phyloP scores from a whole-genome alignment of 441 rosid species.

The Pelargonium citronellum region DNA sequence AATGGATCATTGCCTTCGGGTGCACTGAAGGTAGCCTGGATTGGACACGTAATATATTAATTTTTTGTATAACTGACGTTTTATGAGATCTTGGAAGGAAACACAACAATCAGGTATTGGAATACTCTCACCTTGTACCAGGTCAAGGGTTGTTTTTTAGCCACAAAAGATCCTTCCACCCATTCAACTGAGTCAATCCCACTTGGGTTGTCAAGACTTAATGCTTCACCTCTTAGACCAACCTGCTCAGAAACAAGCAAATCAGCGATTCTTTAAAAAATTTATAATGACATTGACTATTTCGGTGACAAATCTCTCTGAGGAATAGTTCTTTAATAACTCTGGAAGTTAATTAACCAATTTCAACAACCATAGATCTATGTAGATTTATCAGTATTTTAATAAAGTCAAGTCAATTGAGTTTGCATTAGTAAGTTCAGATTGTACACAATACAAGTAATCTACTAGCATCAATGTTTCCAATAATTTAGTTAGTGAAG shows the following conservation, averaged over 20 bases:
- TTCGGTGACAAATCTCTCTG: background rate
- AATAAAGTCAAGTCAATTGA: too few species aligned
- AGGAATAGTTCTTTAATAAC: background rate
- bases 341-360: background rate
- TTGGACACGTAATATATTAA: background rate
- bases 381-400: too few species aligned
- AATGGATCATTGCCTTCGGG: slow-evolving; percentile 90
- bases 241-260: slow-evolving; percentile 39
- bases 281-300: background rate
- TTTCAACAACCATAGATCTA: too few species aligned
- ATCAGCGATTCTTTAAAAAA: background rate
- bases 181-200: slow-evolving; percentile 65
- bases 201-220: slow-evolving; percentile 66
- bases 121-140: slow-evolving; percentile 75
- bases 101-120: slow-evolving; percentile 3
- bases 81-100: background rate
- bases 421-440: too few species aligned
- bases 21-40: slow-evolving; percentile 72
- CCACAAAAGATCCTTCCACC: slow-evolving; percentile 60
- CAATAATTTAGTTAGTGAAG: too few species aligned
- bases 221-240: slow-evolving; percentile 88
- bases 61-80: background rate
- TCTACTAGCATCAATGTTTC: too few species aligned
- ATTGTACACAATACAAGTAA: too few species aligned
- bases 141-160: slow-evolving; percentile 72